Evolutionary conservation across 805 yeast species (phyloP).

Genomic region (Blastobotrys attinorum): DNA sequence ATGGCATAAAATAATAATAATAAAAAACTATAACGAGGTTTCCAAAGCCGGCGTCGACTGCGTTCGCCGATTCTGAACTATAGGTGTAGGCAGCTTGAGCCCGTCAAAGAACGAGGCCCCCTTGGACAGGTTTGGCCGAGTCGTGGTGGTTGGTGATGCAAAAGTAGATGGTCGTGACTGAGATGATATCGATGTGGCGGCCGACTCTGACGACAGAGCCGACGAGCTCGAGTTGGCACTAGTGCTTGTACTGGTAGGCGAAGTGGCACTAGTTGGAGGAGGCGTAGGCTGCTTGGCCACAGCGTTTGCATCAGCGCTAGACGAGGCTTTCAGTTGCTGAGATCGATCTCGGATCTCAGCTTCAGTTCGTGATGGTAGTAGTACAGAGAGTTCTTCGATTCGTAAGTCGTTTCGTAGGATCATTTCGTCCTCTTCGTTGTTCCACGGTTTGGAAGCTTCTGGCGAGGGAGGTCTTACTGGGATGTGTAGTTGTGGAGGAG

Average conservation of each 20-base stretch:
- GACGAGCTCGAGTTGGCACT: too few relatives aligned
- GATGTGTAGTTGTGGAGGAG: neutral
- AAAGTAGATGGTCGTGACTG: neutral
- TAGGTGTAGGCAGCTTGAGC: constrained; percentile 14
- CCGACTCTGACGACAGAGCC: too few relatives aligned
- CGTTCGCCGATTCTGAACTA: constrained; percentile 9
- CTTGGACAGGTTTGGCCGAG: constrained; percentile 1
- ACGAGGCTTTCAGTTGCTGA: constrained; percentile 5
- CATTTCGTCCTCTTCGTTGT: constrained; percentile 63
- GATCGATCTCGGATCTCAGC: constrained; percentile 43
- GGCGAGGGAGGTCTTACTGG: constrained; percentile 5
- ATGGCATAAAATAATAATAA: neutral
- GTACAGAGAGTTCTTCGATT: constrained; percentile 62
- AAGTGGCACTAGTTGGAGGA: constrained; percentile 4
- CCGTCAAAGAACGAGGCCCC: constrained; percentile 10
- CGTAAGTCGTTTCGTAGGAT: constrained; percentile 51
- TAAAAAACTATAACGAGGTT: neutral
- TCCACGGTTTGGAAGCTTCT: constrained; percentile 30
- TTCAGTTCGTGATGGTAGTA: constrained; percentile 67
- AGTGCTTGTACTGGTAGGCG: too few relatives aligned
- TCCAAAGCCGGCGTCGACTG: constrained; percentile 3
- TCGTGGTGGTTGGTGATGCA: neutral
- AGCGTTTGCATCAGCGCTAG: neutral
- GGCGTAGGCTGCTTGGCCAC: constrained; percentile 4
- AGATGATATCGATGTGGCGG: too few relatives aligned